Evolutionary conservation across 2,329 filamentous ascomycete species (phyloP).

Genomic region (Verticillium longisporum): DNA sequence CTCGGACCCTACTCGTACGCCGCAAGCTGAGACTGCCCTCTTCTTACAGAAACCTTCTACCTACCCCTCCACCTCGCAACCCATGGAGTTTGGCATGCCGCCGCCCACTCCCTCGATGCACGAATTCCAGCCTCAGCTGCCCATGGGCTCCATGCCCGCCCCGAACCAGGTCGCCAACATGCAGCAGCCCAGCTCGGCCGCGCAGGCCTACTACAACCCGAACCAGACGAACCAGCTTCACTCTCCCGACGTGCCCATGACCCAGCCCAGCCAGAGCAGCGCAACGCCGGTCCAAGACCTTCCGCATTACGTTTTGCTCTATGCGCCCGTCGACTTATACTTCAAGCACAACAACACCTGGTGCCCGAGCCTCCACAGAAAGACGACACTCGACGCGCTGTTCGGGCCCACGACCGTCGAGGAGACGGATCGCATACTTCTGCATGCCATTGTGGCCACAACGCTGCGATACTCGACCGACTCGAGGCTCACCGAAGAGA

Average conservation of each 20-base stretch:
- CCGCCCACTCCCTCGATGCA: conserved; percentile 38
- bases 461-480: conserved; percentile 81
- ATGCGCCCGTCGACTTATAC: conserved; percentile 67
- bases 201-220: conserved; percentile 43
- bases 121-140: conserved; percentile 42
- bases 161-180: conserved; percentile 21
- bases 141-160: conserved; percentile 30
- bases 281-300: conserved; percentile 56
- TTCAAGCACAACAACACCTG: conserved; percentile 77
- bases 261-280: conserved; percentile 36
- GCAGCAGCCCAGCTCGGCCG: conserved; percentile 24
- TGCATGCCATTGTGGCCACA: conserved; percentile 85
- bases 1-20: conserved; percentile 40
- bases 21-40: conserved; percentile 52
- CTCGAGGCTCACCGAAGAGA: conserved; percentile 63
- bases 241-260: conserved; percentile 51
- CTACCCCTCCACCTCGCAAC: conserved; percentile 37
- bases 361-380: conserved; percentile 86
- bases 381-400: conserved; percentile 71
- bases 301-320: conserved; percentile 68
- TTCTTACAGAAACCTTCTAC: conserved; percentile 54
- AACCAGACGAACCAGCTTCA: conserved; percentile 40
- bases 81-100: conserved; percentile 43
- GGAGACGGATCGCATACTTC: conserved; percentile 72
- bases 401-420: conserved; percentile 73